These are phyloP conservation scores for Fusarium austroafricanum DNA, from an alignment of 2,329 filamentous ascomycete species.

Conservation along the genomic window DNA sequence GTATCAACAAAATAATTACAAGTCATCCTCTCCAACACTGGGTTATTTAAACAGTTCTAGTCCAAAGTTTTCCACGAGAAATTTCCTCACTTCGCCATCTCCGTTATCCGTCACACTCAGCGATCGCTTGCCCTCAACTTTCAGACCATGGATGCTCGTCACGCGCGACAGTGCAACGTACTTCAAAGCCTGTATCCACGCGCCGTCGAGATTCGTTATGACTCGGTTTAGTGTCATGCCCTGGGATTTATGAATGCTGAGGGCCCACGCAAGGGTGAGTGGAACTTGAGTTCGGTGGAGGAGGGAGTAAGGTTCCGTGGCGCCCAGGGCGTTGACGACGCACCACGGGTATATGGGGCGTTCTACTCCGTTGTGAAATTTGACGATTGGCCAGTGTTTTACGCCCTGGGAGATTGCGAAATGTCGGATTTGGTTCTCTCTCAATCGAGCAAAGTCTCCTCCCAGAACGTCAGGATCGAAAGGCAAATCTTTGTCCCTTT, in stretches of 20 bases:
- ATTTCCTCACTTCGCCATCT: background rate
- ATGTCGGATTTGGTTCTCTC: fast-evolving
- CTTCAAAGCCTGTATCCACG: conserved; percentile 68
- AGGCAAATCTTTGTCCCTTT: fast-evolving
- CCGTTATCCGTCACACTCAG: background rate
- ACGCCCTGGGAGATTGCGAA: fast-evolving
- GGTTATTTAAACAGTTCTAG: background rate
- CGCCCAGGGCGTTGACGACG: conserved; percentile 59
- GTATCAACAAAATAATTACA: background rate
- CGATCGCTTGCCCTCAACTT: conserved; percentile 7
- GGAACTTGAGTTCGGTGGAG: conserved; percentile 71
- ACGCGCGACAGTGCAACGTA: conserved; percentile 60
- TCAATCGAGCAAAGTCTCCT: background rate
- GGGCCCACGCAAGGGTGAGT: conserved; percentile 69
- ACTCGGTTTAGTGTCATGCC: conserved; percentile 71
- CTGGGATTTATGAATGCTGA: conserved; percentile 73
- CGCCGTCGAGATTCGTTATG: conserved; percentile 62
- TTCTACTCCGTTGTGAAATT: conserved; percentile 60
- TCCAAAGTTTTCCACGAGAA: background rate
- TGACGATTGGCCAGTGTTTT: conserved; percentile 50
- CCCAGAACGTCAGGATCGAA: background rate
- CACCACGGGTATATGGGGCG: conserved; percentile 64
- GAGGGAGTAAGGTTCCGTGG: conserved; percentile 58
- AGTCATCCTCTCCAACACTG: background rate
- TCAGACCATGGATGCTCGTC: conserved; percentile 34